Base-by-base conservation (phyloP, 495 filamentous ascomycete species). In the Trichoderma reesei region DNA sequence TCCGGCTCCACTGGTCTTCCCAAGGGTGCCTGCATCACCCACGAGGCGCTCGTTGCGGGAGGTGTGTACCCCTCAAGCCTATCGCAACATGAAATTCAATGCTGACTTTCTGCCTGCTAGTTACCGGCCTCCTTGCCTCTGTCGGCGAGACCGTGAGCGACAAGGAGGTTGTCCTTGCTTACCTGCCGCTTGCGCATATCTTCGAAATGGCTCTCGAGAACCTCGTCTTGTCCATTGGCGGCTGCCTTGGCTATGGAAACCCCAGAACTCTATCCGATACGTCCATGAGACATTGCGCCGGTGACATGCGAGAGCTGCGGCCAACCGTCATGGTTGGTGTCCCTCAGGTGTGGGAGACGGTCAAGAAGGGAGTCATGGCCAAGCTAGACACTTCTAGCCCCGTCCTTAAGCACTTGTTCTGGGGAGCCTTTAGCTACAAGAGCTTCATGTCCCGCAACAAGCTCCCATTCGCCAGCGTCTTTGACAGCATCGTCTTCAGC, bases 181-280 rank as follows among this genome's bases (percentile, higher is more conserved):
- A 96, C 74, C 84, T 97, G 4, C 92, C 92, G 0, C 81, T 97
- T 3, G 92, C 92, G 13, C 92, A 97, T 73, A 96, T 96, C 68
- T 91, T 88, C 70, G 89, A 90, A 65, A 88, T 93, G 64, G 75
- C 90, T 20, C 78, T 84, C n/a, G 92, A 97, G 72, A 90, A 96
- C 72, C 71, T 78, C 4, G 81, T 83, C 26, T 76, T 96, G 63
- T 91, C 85, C 79, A 75, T 85, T 60, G 92, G 91, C 66, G 86
- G 79, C 9, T 82, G 85, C 7, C 87, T 96, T 67, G 92, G 92
- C 34, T 97, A 92, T 73, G 92, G 91, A 31, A 87, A 90, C 68
- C 88, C 95, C 51, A 76, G 88, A 36, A 92, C 90, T 62, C 79
- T 97, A 11, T 82, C 91, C 9, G 92, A 97, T 69, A 68, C 67